These are phyloP conservation scores for Leishmania amazonensis DNA, from an alignment of 208 protist genomes.

Conservation along the genomic window DNA sequence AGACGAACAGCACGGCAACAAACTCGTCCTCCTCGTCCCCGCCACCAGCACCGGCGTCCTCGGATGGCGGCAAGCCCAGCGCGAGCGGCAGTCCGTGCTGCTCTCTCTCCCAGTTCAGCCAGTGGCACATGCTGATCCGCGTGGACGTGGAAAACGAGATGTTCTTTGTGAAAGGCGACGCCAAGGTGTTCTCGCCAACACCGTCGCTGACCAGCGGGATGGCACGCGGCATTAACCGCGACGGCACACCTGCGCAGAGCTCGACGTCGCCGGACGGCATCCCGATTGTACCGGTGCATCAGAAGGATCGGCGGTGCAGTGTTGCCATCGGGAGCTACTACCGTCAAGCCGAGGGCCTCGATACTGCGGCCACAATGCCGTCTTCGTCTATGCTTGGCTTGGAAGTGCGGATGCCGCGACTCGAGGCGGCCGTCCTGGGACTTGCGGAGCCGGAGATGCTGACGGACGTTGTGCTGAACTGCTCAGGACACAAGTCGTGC, in stretches of 20 bases:
- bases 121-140: conserved; percentile 86
- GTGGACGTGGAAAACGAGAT: conserved; percentile 82
- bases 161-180: conserved; percentile 72
- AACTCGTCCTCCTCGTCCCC: conserved; percentile 26
- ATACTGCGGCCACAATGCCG: conserved; percentile 21
- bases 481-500: conserved; percentile 68
- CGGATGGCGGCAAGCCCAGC: not conserved
- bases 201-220: conserved; percentile 54
- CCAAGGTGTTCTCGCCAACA: conserved; percentile 82
- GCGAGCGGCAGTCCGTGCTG: conserved; percentile 28
- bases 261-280: conserved; percentile 57
- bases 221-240: conserved; percentile 59
- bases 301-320: conserved; percentile 53
- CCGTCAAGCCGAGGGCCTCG: conserved; percentile 40
- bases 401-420: conserved; percentile 71
- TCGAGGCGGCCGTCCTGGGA: conserved; percentile 75
- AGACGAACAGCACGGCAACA: conserved; percentile 3
- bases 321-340: conserved; percentile 62
- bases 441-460: conserved; percentile 50
- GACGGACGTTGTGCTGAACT: conserved; percentile 75
- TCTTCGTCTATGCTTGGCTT: conserved; percentile 60
- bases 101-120: conserved; percentile 63
- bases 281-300: conserved; percentile 65
- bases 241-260: conserved; percentile 41
- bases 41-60: not conserved